phyloP scores from a whole-genome alignment of 257 asterid genomes.

The Marsdenia floribunda region DNA sequence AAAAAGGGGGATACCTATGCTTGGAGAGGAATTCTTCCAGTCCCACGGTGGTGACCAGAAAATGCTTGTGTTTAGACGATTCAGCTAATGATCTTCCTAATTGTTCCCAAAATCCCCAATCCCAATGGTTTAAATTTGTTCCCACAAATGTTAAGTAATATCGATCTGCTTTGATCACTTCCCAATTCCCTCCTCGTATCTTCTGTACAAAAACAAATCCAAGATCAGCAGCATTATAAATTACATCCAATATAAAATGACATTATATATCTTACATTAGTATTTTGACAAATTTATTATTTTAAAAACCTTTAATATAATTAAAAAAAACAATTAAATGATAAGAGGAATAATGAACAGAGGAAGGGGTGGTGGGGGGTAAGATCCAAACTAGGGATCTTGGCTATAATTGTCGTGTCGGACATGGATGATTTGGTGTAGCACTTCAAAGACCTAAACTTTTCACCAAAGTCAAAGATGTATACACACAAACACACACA shows the following conservation, averaged over 20 bases:
- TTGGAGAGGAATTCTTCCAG: constrained; percentile 37
- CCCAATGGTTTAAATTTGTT: constrained; percentile 65
- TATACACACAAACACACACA: too few relatives aligned
- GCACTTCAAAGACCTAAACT: not conserved
- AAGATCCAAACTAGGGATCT: constrained; percentile 7
- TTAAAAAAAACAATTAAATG: not conserved
- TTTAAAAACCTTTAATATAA: too few relatives aligned
- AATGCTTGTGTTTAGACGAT: constrained; percentile 41
- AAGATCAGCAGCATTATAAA: too few relatives aligned
- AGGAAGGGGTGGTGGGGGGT: not conserved
- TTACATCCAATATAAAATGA: too few relatives aligned
- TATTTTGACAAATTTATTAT: too few relatives aligned
- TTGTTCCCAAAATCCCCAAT: constrained; percentile 50
- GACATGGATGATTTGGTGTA: constrained; percentile 2
- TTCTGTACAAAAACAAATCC: too few relatives aligned
- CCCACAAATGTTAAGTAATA: not conserved
- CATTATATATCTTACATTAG: too few relatives aligned
- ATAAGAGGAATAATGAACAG: constrained; percentile 2
- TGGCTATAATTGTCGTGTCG: not conserved
- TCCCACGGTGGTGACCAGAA: constrained; percentile 34
- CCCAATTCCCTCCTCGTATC: too few relatives aligned
- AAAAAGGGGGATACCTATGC: constrained; percentile 40
- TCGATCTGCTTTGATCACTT: not conserved
- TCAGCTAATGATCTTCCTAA: constrained; percentile 10
- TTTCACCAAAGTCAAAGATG: not conserved